phyloP scores from a whole-genome alignment of 1,284 basidiomycete genomes.

The Tilletiopsis washingtonensis region DNA sequence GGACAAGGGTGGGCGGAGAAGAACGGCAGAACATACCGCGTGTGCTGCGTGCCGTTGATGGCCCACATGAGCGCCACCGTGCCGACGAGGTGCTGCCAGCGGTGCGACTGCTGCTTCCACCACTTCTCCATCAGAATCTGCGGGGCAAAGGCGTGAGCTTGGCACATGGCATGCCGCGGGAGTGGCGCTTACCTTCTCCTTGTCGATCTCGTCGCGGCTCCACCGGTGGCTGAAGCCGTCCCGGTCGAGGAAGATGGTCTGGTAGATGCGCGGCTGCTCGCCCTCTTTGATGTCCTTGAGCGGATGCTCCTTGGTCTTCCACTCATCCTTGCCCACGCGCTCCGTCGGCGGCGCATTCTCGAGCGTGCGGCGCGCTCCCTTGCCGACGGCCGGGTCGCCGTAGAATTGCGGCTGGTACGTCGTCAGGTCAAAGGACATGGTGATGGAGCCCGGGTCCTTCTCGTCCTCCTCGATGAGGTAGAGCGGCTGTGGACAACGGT shows the following conservation, averaged over 20 bases:
- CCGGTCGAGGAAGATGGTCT: slow-evolving; percentile 60
- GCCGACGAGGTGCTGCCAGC: slow-evolving; percentile 57
- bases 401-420: slow-evolving; percentile 57
- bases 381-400: slow-evolving; percentile 19
- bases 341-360: slow-evolving; percentile 21
- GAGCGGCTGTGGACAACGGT: slow-evolving; percentile 18
- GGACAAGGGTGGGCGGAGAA: slow-evolving; percentile 33
- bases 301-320: slow-evolving; percentile 14
- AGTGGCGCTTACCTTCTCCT: slow-evolving; percentile 54
- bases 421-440: slow-evolving; percentile 57
- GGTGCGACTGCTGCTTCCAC: slow-evolving; percentile 60
- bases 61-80: slow-evolving; percentile 59
- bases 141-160: too few species aligned
- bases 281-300: slow-evolving; percentile 47
- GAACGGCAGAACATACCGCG: too few species aligned
- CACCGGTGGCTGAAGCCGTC: slow-evolving; percentile 53
- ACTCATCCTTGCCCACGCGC: slow-evolving; percentile 12
- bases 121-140: slow-evolving; percentile 56
- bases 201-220: slow-evolving; percentile 55
- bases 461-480: slow-evolving; percentile 57
- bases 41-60: slow-evolving; percentile 55
- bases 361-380: slow-evolving; percentile 11
- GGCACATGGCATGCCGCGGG: too few species aligned
- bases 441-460: slow-evolving; percentile 55
- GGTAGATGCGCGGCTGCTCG: slow-evolving; percentile 54